Percentiles rank a stretch among this genome's conserved stretches.
Evolutionary conservation across 371 early-diverging fungal genomes (phyloP).

Genomic region (Syncephalis fuscata): DNA sequence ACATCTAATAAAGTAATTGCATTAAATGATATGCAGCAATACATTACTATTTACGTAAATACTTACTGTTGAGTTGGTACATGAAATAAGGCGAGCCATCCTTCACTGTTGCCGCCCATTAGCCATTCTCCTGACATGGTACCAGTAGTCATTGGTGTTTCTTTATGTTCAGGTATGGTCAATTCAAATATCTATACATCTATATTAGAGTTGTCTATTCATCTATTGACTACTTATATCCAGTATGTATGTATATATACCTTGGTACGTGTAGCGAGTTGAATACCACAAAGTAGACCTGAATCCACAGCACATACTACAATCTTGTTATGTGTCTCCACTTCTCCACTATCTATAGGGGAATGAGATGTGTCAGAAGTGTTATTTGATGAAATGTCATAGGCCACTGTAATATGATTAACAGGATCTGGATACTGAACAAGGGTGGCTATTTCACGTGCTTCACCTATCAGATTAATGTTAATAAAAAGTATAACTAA

Average conservation of each 20-base stretch:
- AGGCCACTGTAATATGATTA: slow-evolving; percentile 15
- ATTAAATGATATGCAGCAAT: no score
- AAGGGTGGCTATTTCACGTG: slow-evolving; percentile 16
- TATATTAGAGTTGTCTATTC: no score
- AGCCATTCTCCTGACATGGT: no score
- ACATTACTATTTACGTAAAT: no score
- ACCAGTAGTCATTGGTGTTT: no score
- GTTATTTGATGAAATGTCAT: background rate
- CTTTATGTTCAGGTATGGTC: no score
- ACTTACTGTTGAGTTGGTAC: no score
- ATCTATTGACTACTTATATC: no score
- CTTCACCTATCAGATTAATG: slow-evolving; percentile 9
- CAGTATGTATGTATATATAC: slow-evolving; percentile 6
- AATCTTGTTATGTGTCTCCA: slow-evolving; percentile 22
- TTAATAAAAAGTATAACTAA: background rate
- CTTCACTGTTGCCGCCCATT: no score
- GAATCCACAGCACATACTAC: slow-evolving; percentile 18
- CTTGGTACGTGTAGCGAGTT: slow-evolving; percentile 25
- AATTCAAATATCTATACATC: no score
- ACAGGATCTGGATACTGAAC: slow-evolving; percentile 14
- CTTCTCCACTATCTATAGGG: slow-evolving; percentile 20
- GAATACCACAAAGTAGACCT: slow-evolving; percentile 21
- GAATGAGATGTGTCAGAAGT: background rate
- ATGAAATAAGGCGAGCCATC: no score
- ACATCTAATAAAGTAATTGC: no score